A percentile compares a stretch with the other conserved stretches of the same genome.
Conservation (phyloP, 306 rosid genomes). For the Begonia loranthoides region DNA sequence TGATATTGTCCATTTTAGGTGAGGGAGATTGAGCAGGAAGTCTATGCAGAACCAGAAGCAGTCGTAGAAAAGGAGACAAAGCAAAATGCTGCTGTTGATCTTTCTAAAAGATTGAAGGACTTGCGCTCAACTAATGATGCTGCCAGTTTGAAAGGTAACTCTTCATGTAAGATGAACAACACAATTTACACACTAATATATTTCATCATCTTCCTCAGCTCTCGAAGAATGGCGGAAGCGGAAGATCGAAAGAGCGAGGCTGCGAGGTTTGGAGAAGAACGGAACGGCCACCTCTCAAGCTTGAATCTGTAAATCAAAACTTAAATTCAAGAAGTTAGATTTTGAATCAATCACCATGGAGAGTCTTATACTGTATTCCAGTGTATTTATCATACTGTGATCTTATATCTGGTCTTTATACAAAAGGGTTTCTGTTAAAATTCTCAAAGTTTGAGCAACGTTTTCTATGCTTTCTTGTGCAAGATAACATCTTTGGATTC, state of each 20-base stretch:
- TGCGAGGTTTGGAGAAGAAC: conserved; percentile 67
- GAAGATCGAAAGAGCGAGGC: conserved; percentile 92
- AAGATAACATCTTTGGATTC: too few species aligned
- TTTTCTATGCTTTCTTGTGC: too few species aligned
- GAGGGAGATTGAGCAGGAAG: conserved; percentile 78
- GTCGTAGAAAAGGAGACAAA: conserved; percentile 48
- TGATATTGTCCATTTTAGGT: conserved; percentile 32
- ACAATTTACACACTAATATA: not conserved
- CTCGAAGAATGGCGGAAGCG: conserved; percentile 96
- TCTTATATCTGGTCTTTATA: not conserved
- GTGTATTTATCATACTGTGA: conserved; percentile 1
- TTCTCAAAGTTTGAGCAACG: too few species aligned
- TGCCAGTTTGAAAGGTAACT: conserved; percentile 66
- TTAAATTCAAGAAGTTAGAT: not conserved
- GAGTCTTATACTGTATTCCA: not conserved
- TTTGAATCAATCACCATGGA: not conserved
- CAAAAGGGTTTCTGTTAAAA: too few species aligned
- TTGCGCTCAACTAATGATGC: conserved; percentile 74
- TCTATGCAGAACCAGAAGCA: conserved; percentile 40
- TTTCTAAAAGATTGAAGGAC: conserved; percentile 88
- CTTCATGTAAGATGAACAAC: not conserved
- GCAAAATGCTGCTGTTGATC: conserved; percentile 80
- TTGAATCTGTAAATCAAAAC: conserved; percentile 12
- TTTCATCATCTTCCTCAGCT: conserved; percentile 41
- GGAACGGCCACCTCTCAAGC: conserved; percentile 47